Evolutionary conservation across 257 asterid genomes (phyloP).

Genomic region (Prunella vulgaris): DNA sequence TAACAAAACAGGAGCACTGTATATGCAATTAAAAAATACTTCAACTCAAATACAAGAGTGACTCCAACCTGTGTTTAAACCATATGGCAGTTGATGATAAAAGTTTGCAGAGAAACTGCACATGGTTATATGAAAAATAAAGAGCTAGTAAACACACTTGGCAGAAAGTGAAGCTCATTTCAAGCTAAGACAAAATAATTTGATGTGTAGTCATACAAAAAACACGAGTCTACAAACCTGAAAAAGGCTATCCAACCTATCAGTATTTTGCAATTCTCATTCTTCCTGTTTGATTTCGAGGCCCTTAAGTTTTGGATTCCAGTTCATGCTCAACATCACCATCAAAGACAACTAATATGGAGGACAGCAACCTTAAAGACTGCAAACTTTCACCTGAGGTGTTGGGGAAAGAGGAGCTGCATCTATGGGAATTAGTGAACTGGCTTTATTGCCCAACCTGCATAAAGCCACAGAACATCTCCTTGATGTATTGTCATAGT

Average conservation of each 20-base stretch:
- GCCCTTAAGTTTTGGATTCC: conserved; percentile 72
- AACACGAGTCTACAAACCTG: conserved; percentile 7
- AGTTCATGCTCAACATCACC: conserved; percentile 49
- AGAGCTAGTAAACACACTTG: conserved; percentile 3
- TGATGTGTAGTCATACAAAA: conserved; percentile 10
- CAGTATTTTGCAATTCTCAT: conserved; percentile 24
- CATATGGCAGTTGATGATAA: neutral
- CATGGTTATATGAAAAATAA: conserved; percentile 4
- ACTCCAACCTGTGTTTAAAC: neutral
- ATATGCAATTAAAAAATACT: neutral
- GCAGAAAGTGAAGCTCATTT: neutral
- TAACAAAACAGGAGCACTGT: neutral
- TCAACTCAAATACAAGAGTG: neutral
- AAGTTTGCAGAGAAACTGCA: conserved; percentile 10
- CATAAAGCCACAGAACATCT: conserved; percentile 80
- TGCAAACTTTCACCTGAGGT: conserved; percentile 60
- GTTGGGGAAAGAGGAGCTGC: conserved; percentile 98
- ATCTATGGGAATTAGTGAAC: conserved; percentile 75
- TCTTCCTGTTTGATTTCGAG: conserved; percentile 73
- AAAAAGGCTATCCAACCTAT: neutral
- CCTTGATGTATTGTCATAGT: conserved; percentile 54
- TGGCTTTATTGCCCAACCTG: conserved; percentile 75
- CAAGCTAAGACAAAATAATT: conserved; percentile 17
- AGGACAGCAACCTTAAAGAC: no score
- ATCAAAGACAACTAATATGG: no score